Evolutionary conservation across 2,329 filamentous ascomycete species (phyloP), one percentile per base, ranked within the genome.

Genomic region (Hirsutella minnesotensis): DNA sequence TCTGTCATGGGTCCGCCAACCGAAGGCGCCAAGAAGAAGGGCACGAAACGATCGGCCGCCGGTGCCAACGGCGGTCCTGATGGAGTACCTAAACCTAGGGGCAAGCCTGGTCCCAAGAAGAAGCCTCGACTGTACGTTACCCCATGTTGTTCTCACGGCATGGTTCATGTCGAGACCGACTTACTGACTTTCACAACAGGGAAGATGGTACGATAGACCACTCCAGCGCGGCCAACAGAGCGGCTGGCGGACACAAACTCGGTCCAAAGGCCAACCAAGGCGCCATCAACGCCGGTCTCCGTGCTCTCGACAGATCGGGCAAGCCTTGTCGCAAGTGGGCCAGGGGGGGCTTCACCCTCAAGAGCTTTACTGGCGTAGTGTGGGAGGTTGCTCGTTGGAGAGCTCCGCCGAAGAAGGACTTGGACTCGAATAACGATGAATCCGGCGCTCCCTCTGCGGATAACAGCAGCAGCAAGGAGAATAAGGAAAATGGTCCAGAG

Each of bases 191-290:
- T 27, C 41, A 30, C 45, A 40, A 41, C 46, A 81, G 78, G 50
- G 78, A 82, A 55, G 78, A 81, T 53, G 77, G 77, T 24, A 71
- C 72, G 24, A 71, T 77, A 56, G 78, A 82, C 52, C 72, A 76
- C 52, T 68, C 68, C 4, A 18, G 24, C 56, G 65, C 67, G 47
- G 62, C 64, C 52, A 61, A 62, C 46, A 67, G 72, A 53, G 64
- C 69, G 38, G 66, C 68, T 5, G 72, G 72, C 43, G 69, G 72
- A 40, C 86, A 90, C 65, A 94, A 94, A 62, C 81, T 96, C 21
- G 90, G 90, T 3, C 92, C 92, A 52, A 96, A 95, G 64, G 90
- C 90, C 41, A 96, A 95, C 61, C 86, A 90, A 56, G 92, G 92
- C 49, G 90, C 90, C 46, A 98, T 98, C 72, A 98, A 98, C 59